These are phyloP conservation scores for Suillus spraguei DNA, from an alignment of 768 basidiomycete genomes.

Conservation along the genomic window DNA sequence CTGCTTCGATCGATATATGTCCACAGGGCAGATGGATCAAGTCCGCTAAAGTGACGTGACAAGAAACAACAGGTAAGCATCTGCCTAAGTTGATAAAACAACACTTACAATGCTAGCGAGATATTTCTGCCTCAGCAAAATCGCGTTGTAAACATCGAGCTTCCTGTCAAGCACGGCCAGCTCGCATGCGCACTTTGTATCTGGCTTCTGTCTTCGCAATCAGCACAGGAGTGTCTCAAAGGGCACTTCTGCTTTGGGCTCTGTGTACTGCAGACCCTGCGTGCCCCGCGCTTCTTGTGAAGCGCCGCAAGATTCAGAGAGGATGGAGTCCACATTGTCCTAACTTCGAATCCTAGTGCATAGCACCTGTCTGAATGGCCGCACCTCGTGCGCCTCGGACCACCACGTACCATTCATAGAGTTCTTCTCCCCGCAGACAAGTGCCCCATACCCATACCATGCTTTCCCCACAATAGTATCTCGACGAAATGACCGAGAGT, in stretches of 20 bases:
- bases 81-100: not conserved
- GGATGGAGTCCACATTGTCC: slow-evolving; percentile 36
- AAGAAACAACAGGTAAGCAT: not conserved
- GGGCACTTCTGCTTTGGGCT: slow-evolving; percentile 17
- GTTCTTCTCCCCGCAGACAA: not conserved
- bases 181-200: not conserved
- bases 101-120: slow-evolving; percentile 47
- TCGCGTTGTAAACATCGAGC: slow-evolving; percentile 20
- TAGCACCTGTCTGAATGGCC: not conserved
- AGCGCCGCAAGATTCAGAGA: slow-evolving; percentile 34
- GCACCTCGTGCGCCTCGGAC: not conserved
- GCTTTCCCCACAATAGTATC: not conserved
- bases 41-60: slow-evolving; percentile 38
- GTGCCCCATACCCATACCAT: not conserved
- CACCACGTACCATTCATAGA: not conserved
- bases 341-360: not conserved
- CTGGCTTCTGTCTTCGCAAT: not conserved
- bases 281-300: slow-evolving; percentile 27
- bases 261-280: slow-evolving; percentile 20
- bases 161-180: slow-evolving; percentile 17
- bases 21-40: slow-evolving; percentile 40
- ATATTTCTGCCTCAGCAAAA: slow-evolving; percentile 4
- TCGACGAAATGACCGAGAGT: too few species aligned
- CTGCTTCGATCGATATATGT: not conserved
- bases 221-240: slow-evolving; percentile 22